Base-by-base conservation (phyloP, 306 rosid species). In the Mucuna pruriens region DNA sequence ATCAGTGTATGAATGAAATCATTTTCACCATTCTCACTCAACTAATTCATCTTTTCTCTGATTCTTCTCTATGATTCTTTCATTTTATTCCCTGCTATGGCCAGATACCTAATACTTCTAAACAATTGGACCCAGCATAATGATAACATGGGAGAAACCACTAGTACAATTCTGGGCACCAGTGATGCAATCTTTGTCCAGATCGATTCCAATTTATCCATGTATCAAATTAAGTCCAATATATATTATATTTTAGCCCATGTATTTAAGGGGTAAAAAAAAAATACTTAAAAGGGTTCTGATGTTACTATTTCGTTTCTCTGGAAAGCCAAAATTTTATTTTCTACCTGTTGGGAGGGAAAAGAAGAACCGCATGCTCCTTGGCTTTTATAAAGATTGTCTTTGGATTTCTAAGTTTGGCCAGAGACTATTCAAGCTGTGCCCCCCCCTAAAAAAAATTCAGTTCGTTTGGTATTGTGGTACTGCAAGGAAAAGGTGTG, bases 401-500 rank as follows among this genome's bases (percentile, higher is more conserved):
- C 55, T 38, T 5, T 54, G 13, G 71, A 70, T 57, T 70, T 78
- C 11, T 17, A 17, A 26, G 62, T 31, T 45, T 80, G 71, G 19
- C 1, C 40, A 33, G 9, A 9, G 9, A 44, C 26, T 55, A 40
- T 69, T 71, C 3, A 19, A 33, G 42, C 22, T 60, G 68, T 70
- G 10, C n/a, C n/a, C 29, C 13, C 15, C 15, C 29, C 2, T 8
- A 54, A n/a, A n/a, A n/a, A n/a, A n/a, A n/a, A n/a, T 54, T 45
- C 51, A 11, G 17, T 2, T 45, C 17, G 13, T 6, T 45, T 13
- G 25, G 29, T 9, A 54, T 54, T 20, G 15, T 54, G 61, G 13
- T 20, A 20, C 58, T 77, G 70, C 71, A 48, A 60, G 69, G 15
- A 68, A 58, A 49, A 70, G 48, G 17, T 75, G 38, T 45, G 74